Percentiles rank a stretch among this genome's conserved stretches.
Conservation (phyloP, 345 rosid genomes). For the Moricandia arvensis region DNA sequence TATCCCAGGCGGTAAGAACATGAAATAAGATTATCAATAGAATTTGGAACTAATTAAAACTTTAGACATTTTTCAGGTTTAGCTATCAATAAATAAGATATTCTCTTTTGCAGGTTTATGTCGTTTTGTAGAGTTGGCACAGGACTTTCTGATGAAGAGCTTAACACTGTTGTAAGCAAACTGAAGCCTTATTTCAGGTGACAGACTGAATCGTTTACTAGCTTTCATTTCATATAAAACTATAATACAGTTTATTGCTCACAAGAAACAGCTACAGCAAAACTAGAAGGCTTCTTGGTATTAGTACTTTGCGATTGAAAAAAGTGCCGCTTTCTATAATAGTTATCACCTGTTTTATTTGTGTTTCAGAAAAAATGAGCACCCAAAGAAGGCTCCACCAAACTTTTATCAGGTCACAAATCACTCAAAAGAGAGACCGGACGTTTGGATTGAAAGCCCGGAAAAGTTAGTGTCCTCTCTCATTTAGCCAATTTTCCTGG, state of each 20-base stretch:
- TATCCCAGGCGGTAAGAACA: conserved; percentile 68
- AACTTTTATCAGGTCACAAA: conserved; percentile 86
- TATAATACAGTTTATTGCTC: background rate
- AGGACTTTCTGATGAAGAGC: conserved; percentile 88
- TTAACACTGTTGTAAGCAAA: conserved; percentile 69
- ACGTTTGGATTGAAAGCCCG: conserved; percentile 97
- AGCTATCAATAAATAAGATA: background rate
- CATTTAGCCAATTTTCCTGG: background rate
- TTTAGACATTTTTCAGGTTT: too few relatives aligned
- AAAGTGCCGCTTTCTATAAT: background rate
- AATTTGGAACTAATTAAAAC: background rate
- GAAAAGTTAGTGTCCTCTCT: conserved; percentile 62
- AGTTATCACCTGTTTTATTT: background rate
- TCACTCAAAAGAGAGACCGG: conserved; percentile 91
- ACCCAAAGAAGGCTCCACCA: conserved; percentile 80
- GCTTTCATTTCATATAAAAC: background rate
- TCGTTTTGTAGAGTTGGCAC: conserved; percentile 98
- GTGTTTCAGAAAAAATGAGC: conserved; percentile 65
- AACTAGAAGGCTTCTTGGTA: too few relatives aligned
- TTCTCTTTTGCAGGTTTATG: conserved; percentile 60
- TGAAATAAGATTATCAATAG: background rate
- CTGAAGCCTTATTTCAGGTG: conserved; percentile 95
- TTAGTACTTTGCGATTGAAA: background rate
- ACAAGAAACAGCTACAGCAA: too few relatives aligned
- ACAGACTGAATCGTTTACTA: background rate